These are phyloP conservation scores for Pachysolen tannophilus DNA, from an alignment of 805 yeast genomes.

Conservation along the genomic window DNA sequence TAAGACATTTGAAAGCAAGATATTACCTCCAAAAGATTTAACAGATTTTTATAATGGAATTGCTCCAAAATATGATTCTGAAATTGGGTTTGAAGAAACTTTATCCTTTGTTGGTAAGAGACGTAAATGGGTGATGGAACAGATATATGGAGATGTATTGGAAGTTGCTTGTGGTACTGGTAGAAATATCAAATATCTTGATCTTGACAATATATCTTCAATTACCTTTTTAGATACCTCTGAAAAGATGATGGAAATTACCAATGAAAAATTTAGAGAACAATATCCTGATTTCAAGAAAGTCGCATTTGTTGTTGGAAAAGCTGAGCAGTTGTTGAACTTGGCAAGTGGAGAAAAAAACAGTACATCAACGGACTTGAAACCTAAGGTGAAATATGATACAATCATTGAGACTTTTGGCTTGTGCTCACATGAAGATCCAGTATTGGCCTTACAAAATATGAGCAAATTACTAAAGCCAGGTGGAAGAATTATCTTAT, in stretches of 20 bases:
- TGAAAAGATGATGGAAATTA: constrained; percentile 72
- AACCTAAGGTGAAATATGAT: constrained; percentile 57
- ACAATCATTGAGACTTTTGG: constrained; percentile 94
- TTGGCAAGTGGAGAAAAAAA: constrained; percentile 25
- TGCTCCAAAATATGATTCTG: constrained; percentile 76
- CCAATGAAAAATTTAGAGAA: constrained; percentile 65
- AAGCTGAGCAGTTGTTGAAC: constrained; percentile 71
- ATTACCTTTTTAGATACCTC: constrained; percentile 86
- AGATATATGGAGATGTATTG: constrained; percentile 78
- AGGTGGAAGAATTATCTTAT: constrained; percentile 77
- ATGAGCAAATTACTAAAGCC: constrained; percentile 72
- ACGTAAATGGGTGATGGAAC: constrained; percentile 75
- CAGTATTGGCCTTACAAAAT: constrained; percentile 70
- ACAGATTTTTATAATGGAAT: constrained; percentile 69
- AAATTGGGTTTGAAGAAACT: constrained; percentile 67
- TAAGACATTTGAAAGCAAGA: constrained; percentile 27
- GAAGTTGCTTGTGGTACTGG: constrained; percentile 98
- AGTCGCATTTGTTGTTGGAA: constrained; percentile 85
- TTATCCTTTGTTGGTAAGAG: constrained; percentile 50
- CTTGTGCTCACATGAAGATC: constrained; percentile 91
- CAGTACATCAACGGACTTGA: too few relatives aligned
- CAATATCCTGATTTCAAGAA: constrained; percentile 57
- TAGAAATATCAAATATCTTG: constrained; percentile 72
- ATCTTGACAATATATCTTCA: constrained; percentile 52
- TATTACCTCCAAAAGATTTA: constrained; percentile 72